These are phyloP conservation scores for Sporobolomyces pararoseus DNA, from an alignment of 768 basidiomycete species.

Conservation along the genomic window DNA sequence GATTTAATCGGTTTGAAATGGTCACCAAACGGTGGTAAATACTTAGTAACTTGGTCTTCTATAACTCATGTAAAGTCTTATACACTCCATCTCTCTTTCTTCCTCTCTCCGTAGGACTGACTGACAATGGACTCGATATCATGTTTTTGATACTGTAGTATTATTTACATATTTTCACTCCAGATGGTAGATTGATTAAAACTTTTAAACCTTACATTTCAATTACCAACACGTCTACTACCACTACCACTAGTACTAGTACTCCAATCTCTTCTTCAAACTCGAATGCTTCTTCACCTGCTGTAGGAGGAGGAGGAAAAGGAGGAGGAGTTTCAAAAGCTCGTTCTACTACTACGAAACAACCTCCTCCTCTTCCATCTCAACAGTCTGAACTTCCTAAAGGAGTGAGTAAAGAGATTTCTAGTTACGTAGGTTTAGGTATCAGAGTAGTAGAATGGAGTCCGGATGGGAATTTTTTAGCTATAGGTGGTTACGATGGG, in stretches of 20 bases:
- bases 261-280: not conserved
- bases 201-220: conserved; percentile 44
- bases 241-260: not conserved
- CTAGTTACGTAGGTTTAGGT: conserved; percentile 34
- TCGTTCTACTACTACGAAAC: too few relatives aligned
- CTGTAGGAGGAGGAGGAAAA: too few relatives aligned
- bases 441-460: conserved; percentile 42
- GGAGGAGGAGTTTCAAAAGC: too few relatives aligned
- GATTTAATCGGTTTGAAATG: conserved; percentile 49
- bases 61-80: conserved; percentile 46
- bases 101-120: not conserved
- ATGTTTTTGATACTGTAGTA: conserved; percentile 43
- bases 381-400: too few relatives aligned
- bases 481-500: conserved; percentile 43
- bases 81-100: not conserved
- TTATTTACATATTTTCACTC: conserved; percentile 48
- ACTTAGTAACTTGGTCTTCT: conserved; percentile 49
- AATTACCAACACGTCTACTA: conserved; percentile 3
- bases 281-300: too few relatives aligned
- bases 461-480: conserved; percentile 34
- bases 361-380: not conserved
- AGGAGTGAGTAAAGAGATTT: too few relatives aligned
- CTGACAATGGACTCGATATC: not conserved
- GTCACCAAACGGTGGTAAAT: conserved; percentile 49
- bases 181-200: conserved; percentile 46